These are phyloP conservation scores for Begonia masoniana DNA, from an alignment of 306 rosid genomes.

Conservation along the genomic window DNA sequence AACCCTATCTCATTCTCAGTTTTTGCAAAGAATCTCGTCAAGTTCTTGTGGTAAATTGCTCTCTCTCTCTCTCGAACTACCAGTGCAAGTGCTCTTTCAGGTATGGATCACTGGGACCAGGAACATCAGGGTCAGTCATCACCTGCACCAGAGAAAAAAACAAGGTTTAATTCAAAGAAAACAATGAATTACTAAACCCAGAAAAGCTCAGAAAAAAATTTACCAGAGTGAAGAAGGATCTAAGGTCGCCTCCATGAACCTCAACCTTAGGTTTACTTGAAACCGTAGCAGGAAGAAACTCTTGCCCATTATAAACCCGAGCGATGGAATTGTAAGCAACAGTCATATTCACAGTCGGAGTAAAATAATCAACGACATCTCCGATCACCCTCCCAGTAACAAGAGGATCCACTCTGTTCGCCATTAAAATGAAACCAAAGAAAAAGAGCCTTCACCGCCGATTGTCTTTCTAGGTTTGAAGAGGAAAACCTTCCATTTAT, in stretches of 20 bases:
- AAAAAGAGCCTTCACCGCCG: no score
- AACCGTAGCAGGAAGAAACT: constrained; percentile 51
- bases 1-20: no score
- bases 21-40: no score
- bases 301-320: constrained; percentile 68
- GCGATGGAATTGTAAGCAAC: constrained; percentile 45
- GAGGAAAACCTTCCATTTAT: no score
- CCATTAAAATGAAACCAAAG: no score
- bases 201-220: background rate
- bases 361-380: constrained; percentile 62
- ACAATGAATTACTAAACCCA: background rate
- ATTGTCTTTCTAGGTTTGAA: no score
- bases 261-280: constrained; percentile 65
- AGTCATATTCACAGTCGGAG: constrained; percentile 30
- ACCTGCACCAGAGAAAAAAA: constrained; percentile 21
- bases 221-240: constrained; percentile 88
- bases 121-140: constrained; percentile 92
- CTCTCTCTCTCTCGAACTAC: constrained; percentile 13
- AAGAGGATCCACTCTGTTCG: constrained; percentile 35
- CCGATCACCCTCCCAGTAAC: constrained; percentile 69
- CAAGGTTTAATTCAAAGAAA: background rate
- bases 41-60: no score
- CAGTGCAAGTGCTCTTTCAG: constrained; percentile 84
- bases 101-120: constrained; percentile 97
- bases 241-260: constrained; percentile 74